Percentiles rank a stretch among this genome's conserved stretches.
Conservation (phyloP, 2,329 filamentous ascomycete genomes). For the Helotiales sp. region DNA sequence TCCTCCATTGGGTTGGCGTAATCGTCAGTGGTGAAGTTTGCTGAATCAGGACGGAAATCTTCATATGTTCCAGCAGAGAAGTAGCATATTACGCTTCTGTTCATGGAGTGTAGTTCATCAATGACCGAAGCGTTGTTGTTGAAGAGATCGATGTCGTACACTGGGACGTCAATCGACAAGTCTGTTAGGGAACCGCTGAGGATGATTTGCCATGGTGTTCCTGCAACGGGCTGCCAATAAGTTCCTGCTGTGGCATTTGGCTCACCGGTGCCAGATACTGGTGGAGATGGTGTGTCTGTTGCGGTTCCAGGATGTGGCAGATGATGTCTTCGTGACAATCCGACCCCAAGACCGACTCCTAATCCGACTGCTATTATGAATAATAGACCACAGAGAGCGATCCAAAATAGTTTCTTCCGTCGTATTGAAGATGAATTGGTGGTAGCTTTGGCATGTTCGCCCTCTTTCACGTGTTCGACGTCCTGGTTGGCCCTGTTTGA, state of each 20-base stretch:
- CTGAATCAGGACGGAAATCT: slow-evolving; percentile 56
- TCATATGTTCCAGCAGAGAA: slow-evolving; percentile 73
- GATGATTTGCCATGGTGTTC: slow-evolving; percentile 21
- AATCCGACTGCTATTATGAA: slow-evolving; percentile 21
- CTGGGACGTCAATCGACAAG: slow-evolving; percentile 4
- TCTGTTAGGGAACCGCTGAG: slow-evolving; percentile 7
- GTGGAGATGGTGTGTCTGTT: too few relatives aligned
- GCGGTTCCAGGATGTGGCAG: background rate
- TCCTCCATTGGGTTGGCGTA: slow-evolving; percentile 58
- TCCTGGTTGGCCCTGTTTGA: background rate
- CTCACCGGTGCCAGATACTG: too few relatives aligned
- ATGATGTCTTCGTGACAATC: slow-evolving; percentile 39
- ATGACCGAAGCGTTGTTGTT: slow-evolving; percentile 51
- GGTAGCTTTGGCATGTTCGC: background rate
- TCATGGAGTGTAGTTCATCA: slow-evolving; percentile 46
- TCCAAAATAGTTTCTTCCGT: slow-evolving; percentile 19
- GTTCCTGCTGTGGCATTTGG: too few relatives aligned
- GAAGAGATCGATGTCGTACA: slow-evolving; percentile 41
- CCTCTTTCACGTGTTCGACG: background rate
- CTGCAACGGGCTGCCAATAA: slow-evolving; percentile 17
- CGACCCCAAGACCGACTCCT: slow-evolving; percentile 54
- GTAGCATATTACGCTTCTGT: slow-evolving; percentile 70
- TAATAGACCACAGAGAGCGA: slow-evolving; percentile 10
- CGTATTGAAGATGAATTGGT: background rate
- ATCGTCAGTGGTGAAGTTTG: slow-evolving; percentile 54